Conservation (phyloP, 371 early-diverging fungal genomes). For the Dichotomocladium elegans region DNA sequence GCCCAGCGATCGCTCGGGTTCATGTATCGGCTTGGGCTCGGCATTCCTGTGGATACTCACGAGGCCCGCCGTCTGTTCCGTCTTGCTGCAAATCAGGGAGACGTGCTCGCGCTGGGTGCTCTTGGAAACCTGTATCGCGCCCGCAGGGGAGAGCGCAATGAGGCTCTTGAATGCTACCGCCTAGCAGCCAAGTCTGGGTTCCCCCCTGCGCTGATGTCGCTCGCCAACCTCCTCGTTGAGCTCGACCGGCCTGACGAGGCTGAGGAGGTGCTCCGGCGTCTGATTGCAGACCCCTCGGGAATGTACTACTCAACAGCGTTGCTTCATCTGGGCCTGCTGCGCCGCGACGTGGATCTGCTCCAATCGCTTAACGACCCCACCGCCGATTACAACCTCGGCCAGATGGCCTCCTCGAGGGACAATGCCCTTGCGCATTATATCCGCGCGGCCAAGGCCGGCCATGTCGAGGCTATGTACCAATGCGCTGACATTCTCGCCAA, state of each 20-base stretch:
- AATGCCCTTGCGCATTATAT: constrained; percentile 24
- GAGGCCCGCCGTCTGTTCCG: constrained; percentile 12
- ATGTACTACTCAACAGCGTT: too few relatives aligned
- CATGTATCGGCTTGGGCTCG: constrained; percentile 9
- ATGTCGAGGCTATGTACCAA: constrained; percentile 26
- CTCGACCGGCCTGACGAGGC: constrained; percentile 2
- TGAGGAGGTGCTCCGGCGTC: too few relatives aligned
- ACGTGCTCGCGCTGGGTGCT: constrained; percentile 11
- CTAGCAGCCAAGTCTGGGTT: background rate
- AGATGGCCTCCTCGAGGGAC: too few relatives aligned
- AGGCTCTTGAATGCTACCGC: constrained; percentile 10
- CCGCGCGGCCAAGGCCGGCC: constrained; percentile 23
- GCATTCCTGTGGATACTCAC: background rate
- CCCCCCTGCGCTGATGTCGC: constrained; percentile 8
- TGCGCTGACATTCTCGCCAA: constrained; percentile 38
- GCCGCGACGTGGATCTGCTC: too few relatives aligned
- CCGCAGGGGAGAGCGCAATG: constrained; percentile 10
- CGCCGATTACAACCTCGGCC: background rate
- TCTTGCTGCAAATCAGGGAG: constrained; percentile 19
- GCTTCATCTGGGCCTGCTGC: too few relatives aligned
- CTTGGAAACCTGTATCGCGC: constrained; percentile 18
- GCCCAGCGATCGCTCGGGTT: constrained; percentile 23
- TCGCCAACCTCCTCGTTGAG: constrained; percentile 7
- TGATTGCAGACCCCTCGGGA: too few relatives aligned
- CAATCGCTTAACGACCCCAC: constrained; percentile 8